phyloP scores from a whole-genome alignment of 495 filamentous ascomycete genomes.

The Trichocladium antarcticum region DNA sequence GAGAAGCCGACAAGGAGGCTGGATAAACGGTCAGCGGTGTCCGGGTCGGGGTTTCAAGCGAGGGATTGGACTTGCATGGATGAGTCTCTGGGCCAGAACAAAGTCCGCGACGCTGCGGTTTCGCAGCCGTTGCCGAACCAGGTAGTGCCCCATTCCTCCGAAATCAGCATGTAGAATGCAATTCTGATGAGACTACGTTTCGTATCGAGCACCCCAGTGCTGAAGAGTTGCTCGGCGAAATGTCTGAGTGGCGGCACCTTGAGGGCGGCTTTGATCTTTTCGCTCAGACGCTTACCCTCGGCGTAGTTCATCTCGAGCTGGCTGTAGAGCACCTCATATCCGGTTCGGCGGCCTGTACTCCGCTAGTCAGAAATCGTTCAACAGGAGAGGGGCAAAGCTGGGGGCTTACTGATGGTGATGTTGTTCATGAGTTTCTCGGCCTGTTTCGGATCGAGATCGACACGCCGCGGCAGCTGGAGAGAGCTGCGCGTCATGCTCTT shows the following conservation, averaged over 20 bases:
- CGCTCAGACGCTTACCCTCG: constrained; percentile 4
- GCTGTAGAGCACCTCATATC: constrained; percentile 4
- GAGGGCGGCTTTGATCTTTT: constrained; percentile 6
- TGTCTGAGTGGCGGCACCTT: background rate
- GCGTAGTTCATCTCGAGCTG: constrained; percentile 6
- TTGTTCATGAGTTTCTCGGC: constrained; percentile 1
- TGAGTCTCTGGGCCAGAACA: constrained; percentile 15
- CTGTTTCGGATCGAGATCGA: constrained; percentile 1
- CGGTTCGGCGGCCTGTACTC: constrained; percentile 6
- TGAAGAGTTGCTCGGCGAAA: background rate
- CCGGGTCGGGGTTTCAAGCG: background rate
- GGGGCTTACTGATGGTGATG: constrained; percentile 13
- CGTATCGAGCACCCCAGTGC: background rate
- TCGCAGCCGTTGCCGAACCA: constrained; percentile 9
- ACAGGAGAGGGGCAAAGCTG: background rate
- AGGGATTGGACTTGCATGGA: constrained; percentile 5
- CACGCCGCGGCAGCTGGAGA: constrained; percentile 7
- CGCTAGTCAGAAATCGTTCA: constrained; percentile 1
- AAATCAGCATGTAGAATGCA: constrained; percentile 9
- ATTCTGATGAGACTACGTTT: constrained; percentile 3
- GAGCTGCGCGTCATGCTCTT: background rate
- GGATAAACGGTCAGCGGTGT: constrained; percentile 1
- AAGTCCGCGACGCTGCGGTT: background rate
- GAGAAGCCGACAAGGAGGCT: constrained; percentile 11
- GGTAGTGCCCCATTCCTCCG: constrained; percentile 5